These are phyloP conservation scores for Heterococcus sp. DNA, from an alignment of 108 stramenopile genomes.

Conservation along the genomic window DNA sequence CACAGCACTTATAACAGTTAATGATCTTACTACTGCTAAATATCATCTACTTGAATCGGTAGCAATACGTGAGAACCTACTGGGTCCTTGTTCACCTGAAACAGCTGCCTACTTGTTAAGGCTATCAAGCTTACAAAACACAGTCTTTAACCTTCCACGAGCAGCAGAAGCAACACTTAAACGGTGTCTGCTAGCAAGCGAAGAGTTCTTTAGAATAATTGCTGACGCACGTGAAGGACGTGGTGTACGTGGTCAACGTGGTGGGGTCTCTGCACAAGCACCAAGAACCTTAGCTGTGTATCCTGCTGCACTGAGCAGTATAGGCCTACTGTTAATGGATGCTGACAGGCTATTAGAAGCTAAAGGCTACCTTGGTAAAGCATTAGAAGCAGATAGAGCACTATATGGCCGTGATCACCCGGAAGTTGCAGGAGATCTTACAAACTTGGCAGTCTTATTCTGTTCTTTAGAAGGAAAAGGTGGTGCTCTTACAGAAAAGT, in stretches of 20 bases:
- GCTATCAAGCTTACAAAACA: background rate
- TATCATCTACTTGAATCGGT: background rate
- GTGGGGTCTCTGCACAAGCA: too few species aligned
- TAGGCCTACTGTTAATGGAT: background rate
- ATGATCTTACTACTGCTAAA: background rate
- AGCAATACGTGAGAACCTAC: background rate
- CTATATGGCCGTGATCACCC: constrained; percentile 1
- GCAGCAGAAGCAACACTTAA: background rate
- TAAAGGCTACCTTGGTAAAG: background rate
- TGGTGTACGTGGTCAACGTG: too few species aligned
- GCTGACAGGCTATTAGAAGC: background rate
- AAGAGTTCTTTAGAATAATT: background rate
- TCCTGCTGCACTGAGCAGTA: background rate
- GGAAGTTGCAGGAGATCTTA: background rate
- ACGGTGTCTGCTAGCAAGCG: background rate
- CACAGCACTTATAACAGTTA: background rate
- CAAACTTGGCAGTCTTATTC: background rate
- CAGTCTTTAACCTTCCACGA: background rate
- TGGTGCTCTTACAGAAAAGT: background rate
- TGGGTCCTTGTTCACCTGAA: background rate
- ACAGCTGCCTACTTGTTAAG: background rate
- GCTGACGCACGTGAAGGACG: too few species aligned
- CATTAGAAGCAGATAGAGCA: background rate
- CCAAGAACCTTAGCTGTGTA: background rate
- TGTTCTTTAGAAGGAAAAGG: background rate